A percentile compares a stretch with the other conserved stretches of the same genome.
These are phyloP conservation scores for Metroxylon sagu DNA, from an alignment of 176 grass and related monocot genomes.

Conservation along the genomic window DNA sequence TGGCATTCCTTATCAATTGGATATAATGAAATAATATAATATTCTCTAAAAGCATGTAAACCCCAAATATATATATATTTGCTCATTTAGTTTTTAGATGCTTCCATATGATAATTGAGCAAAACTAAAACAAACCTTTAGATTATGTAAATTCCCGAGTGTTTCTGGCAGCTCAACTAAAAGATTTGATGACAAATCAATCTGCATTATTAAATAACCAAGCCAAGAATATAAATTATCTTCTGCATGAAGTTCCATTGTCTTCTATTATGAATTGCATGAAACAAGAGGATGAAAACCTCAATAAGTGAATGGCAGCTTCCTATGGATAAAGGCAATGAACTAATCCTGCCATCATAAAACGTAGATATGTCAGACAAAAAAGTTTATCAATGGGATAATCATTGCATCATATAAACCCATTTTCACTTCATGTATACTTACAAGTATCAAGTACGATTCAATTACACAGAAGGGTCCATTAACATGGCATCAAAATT, in stretches of 20 bases:
- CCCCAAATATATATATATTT: too few relatives aligned
- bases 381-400: slow-evolving; percentile 4
- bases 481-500: too few relatives aligned
- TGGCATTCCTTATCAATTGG: too few relatives aligned
- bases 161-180: slow-evolving; percentile 64
- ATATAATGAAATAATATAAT: too few relatives aligned
- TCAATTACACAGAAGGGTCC: too few relatives aligned
- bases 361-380: slow-evolving; percentile 8
- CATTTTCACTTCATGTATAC: too few relatives aligned
- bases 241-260: too few relatives aligned
- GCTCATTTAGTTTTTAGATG: too few relatives aligned
- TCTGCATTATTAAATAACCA: slow-evolving; percentile 36
- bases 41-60: too few relatives aligned
- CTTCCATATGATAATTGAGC: too few relatives aligned
- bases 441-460: too few relatives aligned
- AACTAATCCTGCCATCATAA: slow-evolving; percentile 56
- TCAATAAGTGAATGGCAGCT: slow-evolving; percentile 67
- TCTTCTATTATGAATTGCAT: background rate
- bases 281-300: slow-evolving; percentile 28
- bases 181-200: slow-evolving; percentile 80
- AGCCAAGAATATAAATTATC: slow-evolving; percentile 11
- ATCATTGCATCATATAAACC: background rate
- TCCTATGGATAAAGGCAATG: slow-evolving; percentile 65
- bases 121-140: slow-evolving; percentile 45
- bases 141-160: slow-evolving; percentile 51